Evolutionary conservation across 345 rosid genomes (phyloP), one percentile per base, ranked within the genome.

Genomic region (Melaleuca alternifolia): DNA sequence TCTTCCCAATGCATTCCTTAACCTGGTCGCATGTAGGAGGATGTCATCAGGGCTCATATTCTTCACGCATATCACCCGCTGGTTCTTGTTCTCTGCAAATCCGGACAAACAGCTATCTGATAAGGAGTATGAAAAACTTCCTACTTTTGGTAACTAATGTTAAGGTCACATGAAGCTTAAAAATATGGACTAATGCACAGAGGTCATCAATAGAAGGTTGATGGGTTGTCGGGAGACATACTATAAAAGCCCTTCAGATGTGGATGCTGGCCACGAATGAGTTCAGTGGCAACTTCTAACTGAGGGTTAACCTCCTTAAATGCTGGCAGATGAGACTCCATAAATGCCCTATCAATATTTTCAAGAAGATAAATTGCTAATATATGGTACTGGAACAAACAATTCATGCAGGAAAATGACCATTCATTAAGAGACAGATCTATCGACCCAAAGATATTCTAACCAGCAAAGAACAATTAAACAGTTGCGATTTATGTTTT

Each of bases 41-140:
- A 97, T 88, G 10, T 94, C 93, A 50, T 96, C 95, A 51, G 95
- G 93, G 87, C 85, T 88, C 95, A 94, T 54, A 89, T 97, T 97
- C 93, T 92, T 97, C 88, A 96, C 98, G 84, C 99, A 97, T 54
- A 97, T 91, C 81, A 97, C 99, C 51, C 94, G 88, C 88, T 96
- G 93, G 54, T 96, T 97, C 85, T 92, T 92, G 86, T 95, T 97
- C 91, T 89, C 98, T 97, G 89, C 7, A 54, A 44, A 87, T 85
- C 82, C 48, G n/a, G 28, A 81, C 82, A 86, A 28, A 11, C 10
- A 82, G n/a, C n/a, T 11, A 6, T 48, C 44, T 48, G 18, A 56
- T 26, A 26, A 54, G 24, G 41, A 14, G 46, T 20, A 65, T 33
- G 41, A 11, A 79, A 50, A 12, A 50, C 79, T 28, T 62, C 24